A percentile compares a stretch with the other conserved stretches of the same genome.
Conservation (phyloP, 140 eudicot species). For the Stevia rebaudiana region DNA sequence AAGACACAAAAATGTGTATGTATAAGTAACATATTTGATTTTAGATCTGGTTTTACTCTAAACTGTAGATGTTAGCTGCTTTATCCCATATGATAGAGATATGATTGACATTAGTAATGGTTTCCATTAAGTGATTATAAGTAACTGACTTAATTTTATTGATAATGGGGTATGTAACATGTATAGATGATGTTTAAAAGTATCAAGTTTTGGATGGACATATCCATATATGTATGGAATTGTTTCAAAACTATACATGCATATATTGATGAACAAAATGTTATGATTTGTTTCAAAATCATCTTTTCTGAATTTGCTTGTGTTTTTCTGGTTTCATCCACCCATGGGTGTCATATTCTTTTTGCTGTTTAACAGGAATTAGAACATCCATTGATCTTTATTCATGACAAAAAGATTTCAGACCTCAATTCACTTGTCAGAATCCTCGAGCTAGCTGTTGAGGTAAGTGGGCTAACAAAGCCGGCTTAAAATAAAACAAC, state of each 20-base stretch:
- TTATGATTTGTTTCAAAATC: neutral
- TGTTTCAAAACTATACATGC: neutral
- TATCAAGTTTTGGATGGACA: neutral
- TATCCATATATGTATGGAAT: neutral
- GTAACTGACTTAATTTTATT: neutral
- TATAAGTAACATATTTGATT: too few species aligned
- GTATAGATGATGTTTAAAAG: neutral
- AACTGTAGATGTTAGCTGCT: too few species aligned
- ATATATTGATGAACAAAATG: neutral
- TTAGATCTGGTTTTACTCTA: too few species aligned
- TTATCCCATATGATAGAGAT: too few species aligned
- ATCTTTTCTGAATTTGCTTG: neutral
- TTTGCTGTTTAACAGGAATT: slow-evolving; percentile 73
- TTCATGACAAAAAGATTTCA: slow-evolving; percentile 86
- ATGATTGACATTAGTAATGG: neutral
- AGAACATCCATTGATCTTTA: slow-evolving; percentile 86
- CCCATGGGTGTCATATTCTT: neutral
- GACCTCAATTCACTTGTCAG: slow-evolving; percentile 58
- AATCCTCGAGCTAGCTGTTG: slow-evolving; percentile 75
- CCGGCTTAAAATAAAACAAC: too few species aligned
- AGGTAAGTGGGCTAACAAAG: slow-evolving; percentile 51
- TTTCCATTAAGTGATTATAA: neutral
- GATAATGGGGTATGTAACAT: neutral
- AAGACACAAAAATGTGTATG: slow-evolving; percentile 94
- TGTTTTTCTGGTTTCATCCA: neutral